Conservation (phyloP, 2,329 filamentous ascomycete species). For the Chlorencoelia australis region DNA sequence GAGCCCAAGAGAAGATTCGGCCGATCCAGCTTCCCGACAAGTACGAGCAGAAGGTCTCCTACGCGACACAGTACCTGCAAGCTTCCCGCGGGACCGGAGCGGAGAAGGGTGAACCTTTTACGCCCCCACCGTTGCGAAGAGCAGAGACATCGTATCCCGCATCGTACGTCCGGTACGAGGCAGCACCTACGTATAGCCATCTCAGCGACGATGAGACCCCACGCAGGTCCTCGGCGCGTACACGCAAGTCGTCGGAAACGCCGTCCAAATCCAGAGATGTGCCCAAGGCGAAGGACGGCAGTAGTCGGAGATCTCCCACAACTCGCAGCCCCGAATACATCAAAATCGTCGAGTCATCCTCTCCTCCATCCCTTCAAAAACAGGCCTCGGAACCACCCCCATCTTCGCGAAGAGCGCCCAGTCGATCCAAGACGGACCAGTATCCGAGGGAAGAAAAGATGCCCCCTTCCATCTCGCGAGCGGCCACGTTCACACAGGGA, state of each 20-base stretch:
- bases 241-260: slow-evolving; percentile 20
- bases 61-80: slow-evolving; percentile 24
- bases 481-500: slow-evolving; percentile 19
- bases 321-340: slow-evolving; percentile 14
- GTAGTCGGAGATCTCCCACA: slow-evolving; percentile 6
- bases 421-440: slow-evolving; percentile 24
- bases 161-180: slow-evolving; percentile 20
- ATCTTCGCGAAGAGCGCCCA: slow-evolving; percentile 16
- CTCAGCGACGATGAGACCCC: slow-evolving; percentile 23
- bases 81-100: slow-evolving; percentile 18
- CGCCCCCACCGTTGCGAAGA: slow-evolving; percentile 16
- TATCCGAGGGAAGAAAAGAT: slow-evolving; percentile 16
- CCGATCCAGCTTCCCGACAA: slow-evolving; percentile 10
- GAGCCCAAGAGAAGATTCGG: background rate
- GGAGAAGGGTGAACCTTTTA: slow-evolving; percentile 3
- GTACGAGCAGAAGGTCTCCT: slow-evolving; percentile 20
- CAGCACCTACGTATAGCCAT: slow-evolving; percentile 6
- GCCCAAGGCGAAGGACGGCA: slow-evolving; percentile 7
- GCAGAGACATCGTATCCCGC: slow-evolving; percentile 18
- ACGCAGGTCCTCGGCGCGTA: slow-evolving; percentile 22
- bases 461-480: slow-evolving; percentile 20
- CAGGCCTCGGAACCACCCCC: slow-evolving; percentile 22
- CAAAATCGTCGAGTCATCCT: slow-evolving; percentile 18
- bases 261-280: slow-evolving; percentile 13
- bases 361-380: slow-evolving; percentile 18